Conservation (phyloP, 2,329 filamentous ascomycete species). For the Fusarium tuaranense region DNA sequence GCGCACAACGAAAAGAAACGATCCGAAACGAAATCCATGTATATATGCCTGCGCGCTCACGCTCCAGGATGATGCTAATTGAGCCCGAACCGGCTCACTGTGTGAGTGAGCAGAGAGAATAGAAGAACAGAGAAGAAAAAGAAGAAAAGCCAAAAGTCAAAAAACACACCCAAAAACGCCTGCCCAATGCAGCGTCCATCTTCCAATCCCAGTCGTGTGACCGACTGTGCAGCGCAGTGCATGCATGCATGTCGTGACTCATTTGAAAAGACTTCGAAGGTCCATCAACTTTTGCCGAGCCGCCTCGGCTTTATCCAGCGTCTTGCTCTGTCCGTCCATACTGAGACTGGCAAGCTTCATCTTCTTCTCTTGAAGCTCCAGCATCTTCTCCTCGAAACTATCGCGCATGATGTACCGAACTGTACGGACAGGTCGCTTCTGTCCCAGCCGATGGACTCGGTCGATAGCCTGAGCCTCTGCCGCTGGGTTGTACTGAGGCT, state of each 20-base stretch:
- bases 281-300: conserved; percentile 73
- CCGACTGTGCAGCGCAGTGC: not conserved
- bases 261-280: conserved; percentile 69
- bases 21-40: conserved; percentile 20
- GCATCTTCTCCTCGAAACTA: conserved; percentile 95
- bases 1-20: conserved; percentile 26
- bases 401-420: conserved; percentile 89
- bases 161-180: conserved; percentile 38
- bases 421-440: conserved; percentile 89
- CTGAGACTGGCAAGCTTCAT: conserved; percentile 89
- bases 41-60: conserved; percentile 27
- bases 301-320: conserved; percentile 62
- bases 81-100: conserved; percentile 30
- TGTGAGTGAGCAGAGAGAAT: conserved; percentile 44
- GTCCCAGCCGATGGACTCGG: conserved; percentile 90
- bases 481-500: conserved; percentile 96
- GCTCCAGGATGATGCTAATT: conserved; percentile 29
- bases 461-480: conserved; percentile 95
- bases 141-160: not conserved
- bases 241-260: conserved; percentile 33
- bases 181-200: conserved; percentile 30
- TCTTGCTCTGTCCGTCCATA: conserved; percentile 74
- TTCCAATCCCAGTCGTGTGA: conserved; percentile 17
- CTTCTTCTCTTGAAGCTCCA: conserved; percentile 91
- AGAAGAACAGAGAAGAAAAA: conserved; percentile 44